phyloP scores from a whole-genome alignment of 208 protist genomes.

The Trichomonas gallinae region DNA sequence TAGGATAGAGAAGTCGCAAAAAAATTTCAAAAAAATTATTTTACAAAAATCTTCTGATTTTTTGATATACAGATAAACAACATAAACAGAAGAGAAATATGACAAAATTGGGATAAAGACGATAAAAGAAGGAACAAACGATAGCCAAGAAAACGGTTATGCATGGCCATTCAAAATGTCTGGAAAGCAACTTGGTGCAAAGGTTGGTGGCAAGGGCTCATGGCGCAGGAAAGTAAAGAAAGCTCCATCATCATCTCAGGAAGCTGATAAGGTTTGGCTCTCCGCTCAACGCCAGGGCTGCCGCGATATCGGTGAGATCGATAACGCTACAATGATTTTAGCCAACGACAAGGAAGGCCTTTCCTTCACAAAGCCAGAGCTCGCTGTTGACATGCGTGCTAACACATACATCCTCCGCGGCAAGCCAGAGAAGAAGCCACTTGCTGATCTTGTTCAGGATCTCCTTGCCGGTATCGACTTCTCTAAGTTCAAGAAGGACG shows the following conservation, averaged over 20 bases:
- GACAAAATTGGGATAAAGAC: neutral
- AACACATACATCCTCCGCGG: neutral
- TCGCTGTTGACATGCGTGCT: slow-evolving; percentile 2
- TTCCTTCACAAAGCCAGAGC: neutral
- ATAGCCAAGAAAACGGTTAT: neutral
- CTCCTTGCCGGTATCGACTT: neutral
- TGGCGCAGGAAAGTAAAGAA: slow-evolving; percentile 14
- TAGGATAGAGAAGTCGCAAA: no score
- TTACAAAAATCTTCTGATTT: no score
- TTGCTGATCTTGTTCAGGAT: neutral
- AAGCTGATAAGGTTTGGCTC: neutral
- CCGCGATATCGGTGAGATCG: neutral
- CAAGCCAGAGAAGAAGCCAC: neutral
- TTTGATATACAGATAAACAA: no score
- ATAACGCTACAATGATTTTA: neutral
- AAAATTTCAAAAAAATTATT: no score
- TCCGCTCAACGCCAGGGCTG: neutral
- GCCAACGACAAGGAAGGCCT: neutral
- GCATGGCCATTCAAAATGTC: neutral
- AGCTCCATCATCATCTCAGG: neutral
- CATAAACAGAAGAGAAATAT: no score
- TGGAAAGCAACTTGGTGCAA: neutral
- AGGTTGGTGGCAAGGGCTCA: neutral
- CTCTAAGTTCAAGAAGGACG: neutral
- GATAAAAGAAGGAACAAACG: neutral